Conservation (phyloP, 2,329 filamentous ascomycete species). For the Aspergillus piperis region DNA sequence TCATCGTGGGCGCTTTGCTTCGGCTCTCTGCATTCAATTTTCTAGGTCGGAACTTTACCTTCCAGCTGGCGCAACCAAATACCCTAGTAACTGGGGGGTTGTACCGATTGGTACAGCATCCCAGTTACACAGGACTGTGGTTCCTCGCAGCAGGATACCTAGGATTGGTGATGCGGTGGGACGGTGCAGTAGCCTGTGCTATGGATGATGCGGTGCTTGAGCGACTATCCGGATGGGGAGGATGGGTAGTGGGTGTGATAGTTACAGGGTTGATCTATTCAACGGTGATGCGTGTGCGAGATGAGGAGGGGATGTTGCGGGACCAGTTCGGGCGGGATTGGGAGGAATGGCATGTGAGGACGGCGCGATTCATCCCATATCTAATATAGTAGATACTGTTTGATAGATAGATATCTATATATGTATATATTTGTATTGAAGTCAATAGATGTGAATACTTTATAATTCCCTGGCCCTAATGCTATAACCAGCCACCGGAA, state of each 20-base stretch:
- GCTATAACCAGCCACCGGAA: background rate
- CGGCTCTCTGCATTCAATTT: conserved; percentile 45
- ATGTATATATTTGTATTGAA: no score
- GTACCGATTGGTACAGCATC: conserved; percentile 55
- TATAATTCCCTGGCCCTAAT: no score
- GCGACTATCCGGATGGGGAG: conserved; percentile 19
- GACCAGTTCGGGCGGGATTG: conserved; percentile 51
- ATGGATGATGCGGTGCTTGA: conserved; percentile 14
- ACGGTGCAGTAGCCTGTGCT: conserved; percentile 45
- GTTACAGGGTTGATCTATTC: conserved; percentile 14
- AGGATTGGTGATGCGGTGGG: conserved; percentile 39
- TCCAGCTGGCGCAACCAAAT: conserved; percentile 51
- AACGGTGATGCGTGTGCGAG: conserved; percentile 40
- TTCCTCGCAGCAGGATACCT: conserved; percentile 29
- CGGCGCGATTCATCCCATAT: conserved; percentile 53
- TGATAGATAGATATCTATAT: background rate
- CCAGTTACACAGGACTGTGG: conserved; percentile 52
- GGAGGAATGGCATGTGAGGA: conserved; percentile 52
- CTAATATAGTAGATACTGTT: conserved; percentile 20
- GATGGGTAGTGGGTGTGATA: background rate
- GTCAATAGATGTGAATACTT: no score
- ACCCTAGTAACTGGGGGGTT: conserved; percentile 50
- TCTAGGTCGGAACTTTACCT: conserved; percentile 58
- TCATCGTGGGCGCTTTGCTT: conserved; percentile 27
- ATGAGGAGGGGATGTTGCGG: conserved; percentile 56